These are phyloP conservation scores for Geotrichum candidum DNA, from an alignment of 1,139 yeast genomes.

Conservation along the genomic window DNA sequence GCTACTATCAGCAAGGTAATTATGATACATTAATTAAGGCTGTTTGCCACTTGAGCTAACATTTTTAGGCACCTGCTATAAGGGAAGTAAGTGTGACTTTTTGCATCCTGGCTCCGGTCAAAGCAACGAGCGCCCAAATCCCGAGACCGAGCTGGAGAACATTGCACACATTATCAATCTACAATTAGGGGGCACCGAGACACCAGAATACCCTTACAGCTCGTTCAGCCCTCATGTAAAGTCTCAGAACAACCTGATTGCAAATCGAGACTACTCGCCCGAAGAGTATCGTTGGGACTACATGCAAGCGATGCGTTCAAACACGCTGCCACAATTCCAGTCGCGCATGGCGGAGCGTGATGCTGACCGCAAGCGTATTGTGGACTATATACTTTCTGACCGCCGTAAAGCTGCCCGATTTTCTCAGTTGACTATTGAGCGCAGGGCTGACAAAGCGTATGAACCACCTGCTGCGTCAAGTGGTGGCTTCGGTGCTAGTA, in stretches of 20 bases:
- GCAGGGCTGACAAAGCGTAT: slow-evolving; percentile 7
- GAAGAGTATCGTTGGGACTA: slow-evolving; percentile 52
- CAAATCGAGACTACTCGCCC: slow-evolving; percentile 50
- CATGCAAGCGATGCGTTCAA: slow-evolving; percentile 36
- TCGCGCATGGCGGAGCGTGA: slow-evolving; percentile 22
- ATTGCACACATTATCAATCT: slow-evolving; percentile 1
- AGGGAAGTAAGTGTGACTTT: slow-evolving; percentile 24
- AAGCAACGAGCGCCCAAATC: not conserved
- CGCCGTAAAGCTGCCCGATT: slow-evolving; percentile 51
- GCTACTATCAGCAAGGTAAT: slow-evolving; percentile 12
- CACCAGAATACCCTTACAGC: slow-evolving; percentile 7
- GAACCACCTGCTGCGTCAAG: slow-evolving; percentile 18
- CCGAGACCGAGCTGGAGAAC: slow-evolving; percentile 14
- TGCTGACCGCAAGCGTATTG: slow-evolving; percentile 45
- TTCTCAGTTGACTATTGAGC: slow-evolving; percentile 19
- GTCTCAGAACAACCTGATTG: slow-evolving; percentile 39
- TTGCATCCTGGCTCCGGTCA: slow-evolving; percentile 20
- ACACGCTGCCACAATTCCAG: not conserved
- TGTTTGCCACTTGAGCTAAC: not conserved
- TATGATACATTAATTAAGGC: not conserved
- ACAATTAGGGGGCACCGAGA: slow-evolving; percentile 2
- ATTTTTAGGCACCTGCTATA: slow-evolving; percentile 21
- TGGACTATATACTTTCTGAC: slow-evolving; percentile 39
- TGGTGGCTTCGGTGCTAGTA: slow-evolving; percentile 16
- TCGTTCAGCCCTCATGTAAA: slow-evolving; percentile 11